Base-by-base conservation (phyloP, 129 eudicot species). In the Mikania micrantha region DNA sequence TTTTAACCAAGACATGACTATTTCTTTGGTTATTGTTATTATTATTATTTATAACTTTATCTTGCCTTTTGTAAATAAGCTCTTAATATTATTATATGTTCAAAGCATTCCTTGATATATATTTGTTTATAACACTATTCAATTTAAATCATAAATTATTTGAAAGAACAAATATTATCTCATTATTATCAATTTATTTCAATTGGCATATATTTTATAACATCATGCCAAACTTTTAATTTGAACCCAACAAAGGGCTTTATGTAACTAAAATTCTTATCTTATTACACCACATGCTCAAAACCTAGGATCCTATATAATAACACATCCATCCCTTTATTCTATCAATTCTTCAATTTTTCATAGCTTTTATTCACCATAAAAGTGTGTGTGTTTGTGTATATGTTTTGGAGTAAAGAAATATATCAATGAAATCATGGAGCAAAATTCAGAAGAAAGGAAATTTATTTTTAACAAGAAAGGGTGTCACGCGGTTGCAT, bases 251-350 rank as follows among this genome's bases (percentile, higher is more conserved):
- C 65, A 59, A 32, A n/a, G 25, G 22, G 42, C 40, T 59, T 16
- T 59, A n/a, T 31, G 20, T 57, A 59, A 59, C 17, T 59, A 59
- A 59, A 32, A 7, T 4, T 59, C 22, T 59, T 32, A 31, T 31
- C 41, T 31, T n/a, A 16, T 16, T 3, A 56, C 36, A 16, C 24
- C 7, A 15, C 5, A 8, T 0, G 25, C 25, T 16, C 25, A 16
- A 31, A 66, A 27, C 41, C 71, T 66, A 66, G n/a, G n/a, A n/a
- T n/a, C n/a, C n/a, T 66, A 58, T 58, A 66, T 65, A 66, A 66
- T 16, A 29, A 45, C 71, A 28, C 42, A 9, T 15, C 19, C 19
- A 27, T 27, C 11, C 62, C 35, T 54, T 56, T 38, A 27, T 56
- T 27, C 62, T 56, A 56, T 56, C 62, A 36, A 27, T 65, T 65